Conservation (phyloP, 345 rosid species). For the Lagerstroemia speciosa region DNA sequence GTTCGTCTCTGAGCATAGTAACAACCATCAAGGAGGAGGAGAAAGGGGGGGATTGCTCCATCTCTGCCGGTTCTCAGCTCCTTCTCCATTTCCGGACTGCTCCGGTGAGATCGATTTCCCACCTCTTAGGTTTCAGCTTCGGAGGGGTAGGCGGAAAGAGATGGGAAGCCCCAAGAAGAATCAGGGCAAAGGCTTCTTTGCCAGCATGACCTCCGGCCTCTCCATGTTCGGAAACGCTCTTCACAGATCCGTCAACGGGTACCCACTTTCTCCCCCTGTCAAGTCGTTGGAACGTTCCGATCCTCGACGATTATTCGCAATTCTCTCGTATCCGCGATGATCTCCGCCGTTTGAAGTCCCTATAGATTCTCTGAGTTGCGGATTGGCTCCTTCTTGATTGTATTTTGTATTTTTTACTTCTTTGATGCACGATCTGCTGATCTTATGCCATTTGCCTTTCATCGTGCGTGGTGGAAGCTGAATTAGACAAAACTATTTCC, state of each 20-base stretch:
- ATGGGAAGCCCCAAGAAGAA: constrained; percentile 50
- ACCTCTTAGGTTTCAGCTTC: neutral
- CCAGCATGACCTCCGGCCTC: constrained; percentile 56
- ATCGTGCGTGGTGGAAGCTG: neutral
- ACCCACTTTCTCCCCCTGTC: neutral
- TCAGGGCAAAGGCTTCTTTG: constrained; percentile 51
- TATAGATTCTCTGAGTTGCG: neutral
- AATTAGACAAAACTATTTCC: neutral
- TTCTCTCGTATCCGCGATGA: neutral
- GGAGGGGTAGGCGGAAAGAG: neutral
- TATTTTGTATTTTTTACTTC: neutral
- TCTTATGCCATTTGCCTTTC: neutral
- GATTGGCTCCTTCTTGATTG: neutral
- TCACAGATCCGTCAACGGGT: constrained; percentile 69
- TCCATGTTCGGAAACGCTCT: constrained; percentile 58
- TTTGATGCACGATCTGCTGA: constrained; percentile 10
- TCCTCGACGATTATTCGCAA: neutral
- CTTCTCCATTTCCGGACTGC: neutral
- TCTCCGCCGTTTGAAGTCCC: neutral
- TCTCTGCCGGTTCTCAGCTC: neutral
- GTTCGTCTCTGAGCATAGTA: neutral
- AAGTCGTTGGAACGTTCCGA: neutral
- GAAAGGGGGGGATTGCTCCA: neutral
- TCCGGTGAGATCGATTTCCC: neutral
- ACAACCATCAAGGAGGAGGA: neutral